Conservation (phyloP, 352 stramenopile genomes). For the Pythium coloratum region DNA sequence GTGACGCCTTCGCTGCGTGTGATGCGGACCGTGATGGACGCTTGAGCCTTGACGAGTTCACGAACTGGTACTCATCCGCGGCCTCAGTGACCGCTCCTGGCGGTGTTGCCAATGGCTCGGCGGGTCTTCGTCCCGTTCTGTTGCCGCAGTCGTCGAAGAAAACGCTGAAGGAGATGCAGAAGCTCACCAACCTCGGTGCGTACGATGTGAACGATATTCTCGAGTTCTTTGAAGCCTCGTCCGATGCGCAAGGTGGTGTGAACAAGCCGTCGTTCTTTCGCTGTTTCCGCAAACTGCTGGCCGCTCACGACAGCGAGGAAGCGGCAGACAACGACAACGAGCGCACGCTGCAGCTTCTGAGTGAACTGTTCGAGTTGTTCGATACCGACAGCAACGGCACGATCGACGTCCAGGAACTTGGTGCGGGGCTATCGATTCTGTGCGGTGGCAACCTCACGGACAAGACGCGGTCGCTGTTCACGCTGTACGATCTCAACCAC, state of each 20-base stretch:
- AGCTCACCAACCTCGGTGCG: constrained; percentile 72
- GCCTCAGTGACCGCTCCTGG: background rate
- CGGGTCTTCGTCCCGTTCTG: constrained; percentile 9
- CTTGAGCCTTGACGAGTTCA: constrained; percentile 84
- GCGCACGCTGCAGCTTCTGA: constrained; percentile 51
- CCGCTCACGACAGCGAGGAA: constrained; percentile 37
- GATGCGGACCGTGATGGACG: constrained; percentile 68
- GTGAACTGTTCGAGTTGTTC: constrained; percentile 82
- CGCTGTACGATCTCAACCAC: constrained; percentile 81
- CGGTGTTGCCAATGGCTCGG: background rate
- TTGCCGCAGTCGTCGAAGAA: constrained; percentile 37
- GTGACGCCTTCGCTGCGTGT: constrained; percentile 60
- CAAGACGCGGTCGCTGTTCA: constrained; percentile 79
- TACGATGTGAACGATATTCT: constrained; percentile 89
- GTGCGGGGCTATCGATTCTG: constrained; percentile 84
- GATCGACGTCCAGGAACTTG: constrained; percentile 87
- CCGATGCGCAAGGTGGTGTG: constrained; percentile 60
- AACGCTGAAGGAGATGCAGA: constrained; percentile 71
- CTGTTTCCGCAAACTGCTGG: constrained; percentile 83
- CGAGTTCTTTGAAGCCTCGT: constrained; percentile 79
- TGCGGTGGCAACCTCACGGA: constrained; percentile 75
- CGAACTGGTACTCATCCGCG: constrained; percentile 66
- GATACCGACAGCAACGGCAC: constrained; percentile 75
- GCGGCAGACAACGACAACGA: constrained; percentile 35
- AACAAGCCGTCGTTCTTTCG: constrained; percentile 72